Evolutionary conservation across 176 grass and related monocot species (phyloP).

Genomic region (Sorghum bicolor): Sorghum_bicolor_NCBIv3 NC_012872.2:57929501-57930000

Average conservation of each 20-base stretch:
- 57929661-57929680: background rate
- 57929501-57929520: background rate
- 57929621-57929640: constrained; percentile 15
- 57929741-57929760: background rate
- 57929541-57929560: background rate
- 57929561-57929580: background rate
- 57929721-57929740: background rate
- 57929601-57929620: background rate
- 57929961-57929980: constrained; percentile 71
- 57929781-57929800: constrained; percentile 75
- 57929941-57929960: constrained; percentile 20
- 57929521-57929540: background rate
- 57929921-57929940: constrained; percentile 34
- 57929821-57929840: constrained; percentile 71
- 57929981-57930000: constrained; percentile 62
- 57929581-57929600: background rate
- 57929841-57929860: constrained; percentile 54
- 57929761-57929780: constrained; percentile 71
- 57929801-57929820: constrained; percentile 81
- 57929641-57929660: background rate
- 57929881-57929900: constrained; percentile 74
- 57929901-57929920: constrained; percentile 68
- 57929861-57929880: constrained; percentile 74
- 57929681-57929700: constrained; percentile 29
- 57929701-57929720: background rate